These are phyloP conservation scores for Aureobasidium sp. DNA, from an alignment of 2,329 filamentous ascomycete species.

Conservation along the genomic window DNA sequence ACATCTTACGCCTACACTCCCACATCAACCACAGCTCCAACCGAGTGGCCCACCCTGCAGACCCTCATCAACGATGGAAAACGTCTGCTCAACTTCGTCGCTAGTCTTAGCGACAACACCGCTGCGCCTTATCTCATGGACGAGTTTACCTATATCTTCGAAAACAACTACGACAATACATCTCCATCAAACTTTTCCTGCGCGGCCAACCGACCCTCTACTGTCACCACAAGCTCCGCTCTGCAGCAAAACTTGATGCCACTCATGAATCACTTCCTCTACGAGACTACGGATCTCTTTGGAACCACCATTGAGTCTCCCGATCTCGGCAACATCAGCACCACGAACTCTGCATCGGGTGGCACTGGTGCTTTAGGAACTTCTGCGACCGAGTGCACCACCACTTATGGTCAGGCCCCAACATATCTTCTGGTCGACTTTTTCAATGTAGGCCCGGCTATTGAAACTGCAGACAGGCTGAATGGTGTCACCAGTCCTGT, in stretches of 20 bases:
- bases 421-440: conserved; percentile 73
- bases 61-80: conserved; percentile 55
- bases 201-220: conserved; percentile 55
- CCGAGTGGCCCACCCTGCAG: conserved; percentile 63
- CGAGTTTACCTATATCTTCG: conserved; percentile 61
- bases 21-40: conserved; percentile 30
- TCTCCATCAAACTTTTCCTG: conserved; percentile 61
- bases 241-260: conserved; percentile 54
- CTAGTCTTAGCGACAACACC: conserved; percentile 34
- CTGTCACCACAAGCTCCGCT: conserved; percentile 41
- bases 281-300: conserved; percentile 44
- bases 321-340: conserved; percentile 49
- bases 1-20: conserved; percentile 53
- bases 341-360: conserved; percentile 57
- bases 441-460: conserved; percentile 62
- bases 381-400: conserved; percentile 43
- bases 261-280: conserved; percentile 74
- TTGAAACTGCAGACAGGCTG: conserved; percentile 58
- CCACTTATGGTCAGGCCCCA: conserved; percentile 54
- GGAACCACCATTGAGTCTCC: conserved; percentile 48
- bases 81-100: conserved; percentile 61
- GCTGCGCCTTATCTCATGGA: conserved; percentile 50
- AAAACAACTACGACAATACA: conserved; percentile 60
- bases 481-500: conserved; percentile 47
- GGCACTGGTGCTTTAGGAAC: conserved; percentile 44